Evolutionary conservation across 176 grass and related monocot genomes (phyloP), one percentile per base, ranked within the genome.

Genomic region (Dendrocalamus sinicus): DNA sequence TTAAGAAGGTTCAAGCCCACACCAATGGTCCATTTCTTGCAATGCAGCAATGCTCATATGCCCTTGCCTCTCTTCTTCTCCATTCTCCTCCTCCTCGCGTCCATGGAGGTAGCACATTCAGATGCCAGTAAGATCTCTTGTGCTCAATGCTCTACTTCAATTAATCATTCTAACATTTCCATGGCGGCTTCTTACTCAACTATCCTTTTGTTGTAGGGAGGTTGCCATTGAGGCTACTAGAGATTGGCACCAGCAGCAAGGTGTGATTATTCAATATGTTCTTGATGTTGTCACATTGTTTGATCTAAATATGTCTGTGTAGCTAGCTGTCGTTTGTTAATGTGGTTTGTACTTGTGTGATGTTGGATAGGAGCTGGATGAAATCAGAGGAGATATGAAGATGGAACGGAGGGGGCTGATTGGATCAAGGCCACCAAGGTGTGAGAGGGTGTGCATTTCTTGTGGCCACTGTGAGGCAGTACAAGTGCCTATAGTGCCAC

Each of bases 401-500:
- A 74, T 72, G 75, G 39, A 13, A 24, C 41, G 68, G 68, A 89
- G 88, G 45, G 82, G 20, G 4, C 66, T 98, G 90, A 98, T 98
- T 5, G 96, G 96, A 24, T 98, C 96, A 6, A 94, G 86, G 67
- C 96, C 93, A 7, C 96, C 96, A 20, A 77, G 88, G 13, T 98
- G 96, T 77, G 91, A 98, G 80, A 76, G 74, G 60, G 84, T 81
- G 61, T 98, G 96, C 93, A 84, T 66, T 15, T 84, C 91, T 41
- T 98, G 96, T 72, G 93, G 91, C 73, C 96, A 89, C 45, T 98
- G 96, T 12, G 86, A 91, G 62, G 93, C 96, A 1, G 86, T 98
- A 75, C 90, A 95, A 62, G 96, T 98, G 32, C 96, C 96, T 20
- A 67, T 95, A 43, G 90, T 87, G 26, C 96, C 96, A 39, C 86